A percentile compares a stretch with the other conserved stretches of the same genome.
phyloP scores from a whole-genome alignment of 2,329 filamentous ascomycete genomes.

The Didymella segeticola region DNA sequence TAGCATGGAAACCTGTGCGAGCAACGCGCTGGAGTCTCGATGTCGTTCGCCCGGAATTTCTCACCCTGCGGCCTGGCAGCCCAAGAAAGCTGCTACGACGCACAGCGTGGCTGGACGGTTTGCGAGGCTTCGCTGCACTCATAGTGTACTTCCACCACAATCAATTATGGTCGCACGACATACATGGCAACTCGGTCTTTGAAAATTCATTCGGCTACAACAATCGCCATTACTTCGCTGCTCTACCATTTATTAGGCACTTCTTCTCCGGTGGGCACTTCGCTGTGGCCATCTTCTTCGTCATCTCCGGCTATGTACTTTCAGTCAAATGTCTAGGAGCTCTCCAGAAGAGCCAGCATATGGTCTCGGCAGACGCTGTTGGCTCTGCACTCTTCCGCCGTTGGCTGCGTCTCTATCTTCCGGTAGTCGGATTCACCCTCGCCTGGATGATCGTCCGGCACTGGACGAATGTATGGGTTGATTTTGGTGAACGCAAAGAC shows the following conservation, averaged over 20 bases:
- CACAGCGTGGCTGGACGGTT: constrained; percentile 62
- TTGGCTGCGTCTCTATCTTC: constrained; percentile 59
- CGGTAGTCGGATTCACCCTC: constrained; percentile 63
- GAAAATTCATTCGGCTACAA: constrained; percentile 43
- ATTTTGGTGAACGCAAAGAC: constrained; percentile 61
- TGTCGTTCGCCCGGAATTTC: constrained; percentile 41
- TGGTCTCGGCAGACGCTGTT: constrained; percentile 52
- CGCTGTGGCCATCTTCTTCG: constrained; percentile 63
- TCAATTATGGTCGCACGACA: constrained; percentile 52
- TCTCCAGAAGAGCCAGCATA: constrained; percentile 52
- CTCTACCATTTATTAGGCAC: constrained; percentile 51
- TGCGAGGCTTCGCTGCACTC: constrained; percentile 71
- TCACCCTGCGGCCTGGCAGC: constrained; percentile 25
- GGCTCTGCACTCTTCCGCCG: constrained; percentile 59
- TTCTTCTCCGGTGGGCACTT: constrained; percentile 61
- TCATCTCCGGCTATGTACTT: constrained; percentile 61
- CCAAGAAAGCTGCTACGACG: constrained; percentile 32
- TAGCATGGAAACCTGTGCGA: constrained; percentile 37
- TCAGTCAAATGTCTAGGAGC: constrained; percentile 54
- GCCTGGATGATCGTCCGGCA: constrained; percentile 62
- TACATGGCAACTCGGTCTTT: constrained; percentile 57
- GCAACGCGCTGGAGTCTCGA: constrained; percentile 41
- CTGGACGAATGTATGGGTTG: constrained; percentile 34
- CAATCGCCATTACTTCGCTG: constrained; percentile 38
- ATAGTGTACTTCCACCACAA: constrained; percentile 69